These are phyloP conservation scores for Allomyces macrogynus DNA, from an alignment of 192 early-diverging fungal species.

Conservation along the genomic window DNA sequence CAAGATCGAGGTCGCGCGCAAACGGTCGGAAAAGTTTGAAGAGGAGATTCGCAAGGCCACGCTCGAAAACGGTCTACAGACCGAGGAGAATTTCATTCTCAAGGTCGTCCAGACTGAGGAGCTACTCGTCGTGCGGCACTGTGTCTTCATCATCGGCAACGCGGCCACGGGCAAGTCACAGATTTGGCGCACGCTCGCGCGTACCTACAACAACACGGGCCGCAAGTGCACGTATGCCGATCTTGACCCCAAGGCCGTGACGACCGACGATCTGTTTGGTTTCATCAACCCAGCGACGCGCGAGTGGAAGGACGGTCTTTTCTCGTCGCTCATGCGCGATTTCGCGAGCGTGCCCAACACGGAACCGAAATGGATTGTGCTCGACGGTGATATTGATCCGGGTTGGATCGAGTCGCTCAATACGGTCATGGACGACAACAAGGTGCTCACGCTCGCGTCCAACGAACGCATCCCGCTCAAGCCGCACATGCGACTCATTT, in stretches of 20 bases:
- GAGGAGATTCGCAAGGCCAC: slow-evolving; percentile 58
- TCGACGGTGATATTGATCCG: slow-evolving; percentile 99
- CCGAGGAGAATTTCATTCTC: slow-evolving; percentile 69
- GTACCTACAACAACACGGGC: slow-evolving; percentile 66
- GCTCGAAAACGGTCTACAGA: slow-evolving; percentile 43
- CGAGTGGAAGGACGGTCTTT: slow-evolving; percentile 98
- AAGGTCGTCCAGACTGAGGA: slow-evolving; percentile 96
- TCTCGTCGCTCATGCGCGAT: slow-evolving; percentile 89
- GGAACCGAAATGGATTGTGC: slow-evolving; percentile 95
- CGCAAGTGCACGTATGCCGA: slow-evolving; percentile 78
- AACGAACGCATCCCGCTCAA: slow-evolving; percentile 90
- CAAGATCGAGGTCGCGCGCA: slow-evolving; percentile 57
- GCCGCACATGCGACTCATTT: slow-evolving; percentile 91
- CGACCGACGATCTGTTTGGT: slow-evolving; percentile 91
- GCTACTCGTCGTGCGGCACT: slow-evolving; percentile 94
- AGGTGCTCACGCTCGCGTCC: slow-evolving; percentile 90
- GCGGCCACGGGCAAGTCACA: slow-evolving; percentile 87
- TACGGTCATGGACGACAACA: slow-evolving; percentile 94
- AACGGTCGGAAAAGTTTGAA: slow-evolving; percentile 52
- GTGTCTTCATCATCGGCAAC: slow-evolving; percentile 97
- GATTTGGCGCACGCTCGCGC: slow-evolving; percentile 84
- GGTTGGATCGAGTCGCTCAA: slow-evolving; percentile 99
- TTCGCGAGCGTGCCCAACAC: slow-evolving; percentile 95
- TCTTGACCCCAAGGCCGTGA: slow-evolving; percentile 96
- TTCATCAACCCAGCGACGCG: slow-evolving; percentile 89